These are phyloP conservation scores for Xylariaceae sp. DNA, from an alignment of 2,329 filamentous ascomycete species.

Conservation along the genomic window DNA sequence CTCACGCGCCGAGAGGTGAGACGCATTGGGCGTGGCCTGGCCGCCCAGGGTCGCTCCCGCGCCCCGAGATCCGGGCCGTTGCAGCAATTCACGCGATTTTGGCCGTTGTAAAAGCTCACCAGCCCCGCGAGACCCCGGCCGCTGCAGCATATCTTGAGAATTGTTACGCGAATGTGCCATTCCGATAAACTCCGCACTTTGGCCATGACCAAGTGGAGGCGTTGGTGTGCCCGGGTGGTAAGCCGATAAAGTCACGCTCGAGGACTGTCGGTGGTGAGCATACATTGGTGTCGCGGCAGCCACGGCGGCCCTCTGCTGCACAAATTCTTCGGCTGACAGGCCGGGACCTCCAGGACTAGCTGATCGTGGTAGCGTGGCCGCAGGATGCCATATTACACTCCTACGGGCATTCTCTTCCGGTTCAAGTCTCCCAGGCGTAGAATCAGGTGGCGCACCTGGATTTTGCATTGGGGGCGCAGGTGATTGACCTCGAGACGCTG, in stretches of 20 bases:
- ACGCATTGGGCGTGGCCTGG: conserved; percentile 44
- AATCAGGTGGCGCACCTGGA: conserved; percentile 22
- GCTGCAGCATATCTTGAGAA: conserved; percentile 40
- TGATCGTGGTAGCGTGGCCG: conserved; percentile 48
- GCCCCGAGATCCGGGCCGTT: conserved; percentile 53
- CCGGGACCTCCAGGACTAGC: conserved; percentile 42
- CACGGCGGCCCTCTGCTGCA: conserved; percentile 70
- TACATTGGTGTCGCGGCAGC: conserved; percentile 54
- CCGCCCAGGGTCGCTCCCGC: conserved; percentile 48
- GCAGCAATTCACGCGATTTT: conserved; percentile 45
- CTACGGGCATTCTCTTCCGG: conserved; percentile 57
- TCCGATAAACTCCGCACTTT: conserved; percentile 40
- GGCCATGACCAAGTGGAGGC: conserved; percentile 41
- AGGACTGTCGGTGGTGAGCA: conserved; percentile 59
- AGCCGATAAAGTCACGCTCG: conserved; percentile 46
- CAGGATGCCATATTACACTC: conserved; percentile 78
- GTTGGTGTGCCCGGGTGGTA: conserved; percentile 42
- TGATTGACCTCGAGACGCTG: conserved; percentile 28
- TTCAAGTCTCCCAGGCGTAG: conserved; percentile 44
- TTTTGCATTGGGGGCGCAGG: conserved; percentile 11
- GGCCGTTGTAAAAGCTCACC: conserved; percentile 43
- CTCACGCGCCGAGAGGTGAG: conserved; percentile 77
- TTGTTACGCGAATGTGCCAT: conserved; percentile 44
- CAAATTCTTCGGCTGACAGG: conserved; percentile 77
- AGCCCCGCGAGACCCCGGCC: conserved; percentile 31